These are phyloP conservation scores for Scenedesmus sp. DNA, from an alignment of 163 green algal species.

Conservation along the genomic window DNA sequence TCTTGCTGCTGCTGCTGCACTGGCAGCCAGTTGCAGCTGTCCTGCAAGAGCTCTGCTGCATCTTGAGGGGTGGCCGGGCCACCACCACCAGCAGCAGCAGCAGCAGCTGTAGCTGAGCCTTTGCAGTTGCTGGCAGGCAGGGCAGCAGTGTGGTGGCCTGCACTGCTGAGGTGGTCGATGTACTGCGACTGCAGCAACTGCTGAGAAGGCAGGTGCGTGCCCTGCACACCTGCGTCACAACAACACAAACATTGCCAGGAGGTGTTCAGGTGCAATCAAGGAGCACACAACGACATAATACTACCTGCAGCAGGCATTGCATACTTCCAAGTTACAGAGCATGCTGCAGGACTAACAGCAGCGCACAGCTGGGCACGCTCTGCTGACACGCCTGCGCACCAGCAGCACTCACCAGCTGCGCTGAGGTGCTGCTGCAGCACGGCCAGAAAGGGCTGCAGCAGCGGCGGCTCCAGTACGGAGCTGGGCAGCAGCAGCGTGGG, in stretches of 20 bases:
- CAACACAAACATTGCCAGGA: neutral
- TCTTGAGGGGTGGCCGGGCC: neutral
- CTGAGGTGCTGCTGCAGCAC: conserved; percentile 31
- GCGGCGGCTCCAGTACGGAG: conserved; percentile 19
- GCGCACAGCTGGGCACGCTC: neutral
- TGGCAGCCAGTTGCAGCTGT: conserved; percentile 33
- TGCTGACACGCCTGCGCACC: neutral
- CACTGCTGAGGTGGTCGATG: neutral
- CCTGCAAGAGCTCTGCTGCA: conserved; percentile 19
- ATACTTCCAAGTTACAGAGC: neutral
- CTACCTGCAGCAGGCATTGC: neutral
- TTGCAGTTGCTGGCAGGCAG: neutral
- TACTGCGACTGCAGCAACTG: conserved; percentile 32
- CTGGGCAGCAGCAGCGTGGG: conserved; percentile 33
- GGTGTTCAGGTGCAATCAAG: neutral
- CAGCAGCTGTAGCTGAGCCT: neutral
- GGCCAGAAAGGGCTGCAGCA: conserved; percentile 27
- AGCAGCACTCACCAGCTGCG: neutral
- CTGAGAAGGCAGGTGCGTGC: conserved; percentile 3
- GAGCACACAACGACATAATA: neutral
- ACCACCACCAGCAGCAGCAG: neutral
- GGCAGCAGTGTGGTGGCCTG: neutral
- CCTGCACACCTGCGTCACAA: neutral
- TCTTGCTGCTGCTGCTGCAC: neutral
- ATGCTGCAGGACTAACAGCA: neutral